Evolutionary conservation across 179 eudicot genomes (phyloP), one percentile per base, ranked within the genome.

Genomic region (Spinacia oleracea): DNA sequence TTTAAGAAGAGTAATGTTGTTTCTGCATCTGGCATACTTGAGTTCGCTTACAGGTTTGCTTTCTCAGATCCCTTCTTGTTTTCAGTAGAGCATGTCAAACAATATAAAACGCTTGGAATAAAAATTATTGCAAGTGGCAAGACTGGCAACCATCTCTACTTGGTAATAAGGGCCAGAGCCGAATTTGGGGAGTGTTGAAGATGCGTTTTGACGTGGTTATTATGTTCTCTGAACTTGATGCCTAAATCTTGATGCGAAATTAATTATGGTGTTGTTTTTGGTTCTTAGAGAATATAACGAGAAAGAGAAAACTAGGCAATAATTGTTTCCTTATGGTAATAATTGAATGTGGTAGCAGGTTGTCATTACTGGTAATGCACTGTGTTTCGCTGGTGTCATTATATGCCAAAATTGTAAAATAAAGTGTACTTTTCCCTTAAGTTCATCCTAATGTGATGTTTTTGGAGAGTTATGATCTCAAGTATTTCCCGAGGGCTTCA

Each of bases 1-100:
- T 79, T 85, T 64, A 91, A 83, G 88, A 93, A 81, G 88, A 84
- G 89, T 71, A 86, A 87, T 86, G 87, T 89, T 63, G 81, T 93
- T 81, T 82, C 93, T 51, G 96, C 93, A 68, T 93, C 99, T 29
- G 99, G 99, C 65, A 93, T 93, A 80, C 88, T 89, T 20, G 97
- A 96, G 85, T 96, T 89, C 80, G 79, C 92, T 58, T 96, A 90
- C 91, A 96, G 88, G 99, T 93, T 85, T 77, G 97, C 42, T 42
- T 62, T 71, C 45, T 16, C 34, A 46, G 16, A 48, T 32, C 59
- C 62, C 23, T 42, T 43, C 69, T 50, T 38, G 2, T 51, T 23
- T 58, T 48, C 20, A 23, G 46, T 9, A 15, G 59, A 43, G 15
- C 32, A 14, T 48, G 59, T 40, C 9, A 40, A 35, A 45, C 20